Conservation (phyloP, 2,329 filamentous ascomycete genomes). For the Canariomyces notabilis region DNA sequence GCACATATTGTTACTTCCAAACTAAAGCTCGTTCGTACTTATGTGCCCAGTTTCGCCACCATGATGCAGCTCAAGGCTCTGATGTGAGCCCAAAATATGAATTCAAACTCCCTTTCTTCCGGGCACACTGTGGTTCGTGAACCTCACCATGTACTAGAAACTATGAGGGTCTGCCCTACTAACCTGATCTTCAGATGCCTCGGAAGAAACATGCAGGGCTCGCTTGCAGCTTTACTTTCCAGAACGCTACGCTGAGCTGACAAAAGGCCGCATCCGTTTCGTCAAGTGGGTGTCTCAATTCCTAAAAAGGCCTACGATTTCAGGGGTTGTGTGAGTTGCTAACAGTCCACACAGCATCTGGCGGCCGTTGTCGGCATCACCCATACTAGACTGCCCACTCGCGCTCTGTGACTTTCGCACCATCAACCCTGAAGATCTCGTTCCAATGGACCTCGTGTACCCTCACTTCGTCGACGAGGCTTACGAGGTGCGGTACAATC, state of each 20-base stretch:
- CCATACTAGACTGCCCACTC: slow-evolving; percentile 11
- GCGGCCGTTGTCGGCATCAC: slow-evolving; percentile 10
- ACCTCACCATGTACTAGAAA: background rate
- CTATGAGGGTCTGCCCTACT: background rate
- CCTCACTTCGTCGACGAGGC: slow-evolving; percentile 15
- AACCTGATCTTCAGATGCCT: slow-evolving; percentile 4
- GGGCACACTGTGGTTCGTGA: slow-evolving; percentile 13
- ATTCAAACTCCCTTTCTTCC: slow-evolving; percentile 10
- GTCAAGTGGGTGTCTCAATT: slow-evolving; percentile 4
- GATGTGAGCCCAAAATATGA: background rate
- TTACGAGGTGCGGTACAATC: slow-evolving; percentile 15
- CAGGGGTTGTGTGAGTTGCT: background rate
- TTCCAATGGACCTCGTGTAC: slow-evolving; percentile 8
- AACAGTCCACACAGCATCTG: slow-evolving; percentile 7
- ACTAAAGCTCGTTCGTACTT: background rate
- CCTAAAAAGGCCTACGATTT: no score
- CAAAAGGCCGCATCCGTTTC: slow-evolving; percentile 7
- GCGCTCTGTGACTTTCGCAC: slow-evolving; percentile 12
- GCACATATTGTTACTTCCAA: background rate
- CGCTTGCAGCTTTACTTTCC: slow-evolving; percentile 11
- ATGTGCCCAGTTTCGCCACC: slow-evolving; percentile 4
- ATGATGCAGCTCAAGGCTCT: background rate
- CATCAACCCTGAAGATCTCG: slow-evolving; percentile 3
- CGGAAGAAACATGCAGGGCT: slow-evolving; percentile 1
- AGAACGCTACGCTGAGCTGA: slow-evolving; percentile 1